Conservation (phyloP, 163 green algal species). For the Prototheca wickerhamii region DNA sequence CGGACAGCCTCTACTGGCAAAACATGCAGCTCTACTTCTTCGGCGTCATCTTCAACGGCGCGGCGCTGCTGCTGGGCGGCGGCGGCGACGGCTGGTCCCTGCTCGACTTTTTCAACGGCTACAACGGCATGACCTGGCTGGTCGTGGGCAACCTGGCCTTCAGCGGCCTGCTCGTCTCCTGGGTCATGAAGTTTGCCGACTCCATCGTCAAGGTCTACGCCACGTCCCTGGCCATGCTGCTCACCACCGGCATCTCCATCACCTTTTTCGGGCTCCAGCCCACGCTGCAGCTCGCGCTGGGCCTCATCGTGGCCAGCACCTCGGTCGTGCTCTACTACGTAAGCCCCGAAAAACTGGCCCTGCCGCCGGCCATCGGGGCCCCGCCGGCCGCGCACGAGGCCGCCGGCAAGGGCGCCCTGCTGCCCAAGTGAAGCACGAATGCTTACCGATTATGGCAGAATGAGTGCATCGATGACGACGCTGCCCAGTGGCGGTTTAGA, state of each 20-base stretch:
- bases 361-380: neutral
- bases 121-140: slow-evolving; percentile 44
- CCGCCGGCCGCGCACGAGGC: no score
- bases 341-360: slow-evolving; percentile 8
- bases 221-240: slow-evolving; percentile 55
- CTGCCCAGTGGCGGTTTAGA: no score
- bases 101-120: slow-evolving; percentile 30
- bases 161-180: slow-evolving; percentile 54
- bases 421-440: neutral
- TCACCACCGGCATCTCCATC: slow-evolving; percentile 46
- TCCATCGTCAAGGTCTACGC: slow-evolving; percentile 54
- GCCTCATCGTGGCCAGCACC: slow-evolving; percentile 33
- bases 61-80: slow-evolving; percentile 21
- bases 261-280: slow-evolving; percentile 40
- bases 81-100: slow-evolving; percentile 1
- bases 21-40: slow-evolving; percentile 69
- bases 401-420: neutral
- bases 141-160: slow-evolving; percentile 63
- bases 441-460: neutral
- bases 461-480: no score
- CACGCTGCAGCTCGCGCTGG: slow-evolving; percentile 44
- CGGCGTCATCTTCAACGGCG: slow-evolving; percentile 53
- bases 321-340: slow-evolving; percentile 41
- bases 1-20: slow-evolving; percentile 65
- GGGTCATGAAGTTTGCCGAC: slow-evolving; percentile 69